These are phyloP conservation scores for Dentiscutata heterogama DNA, from an alignment of 371 early-diverging fungal species.

Conservation along the genomic window DNA sequence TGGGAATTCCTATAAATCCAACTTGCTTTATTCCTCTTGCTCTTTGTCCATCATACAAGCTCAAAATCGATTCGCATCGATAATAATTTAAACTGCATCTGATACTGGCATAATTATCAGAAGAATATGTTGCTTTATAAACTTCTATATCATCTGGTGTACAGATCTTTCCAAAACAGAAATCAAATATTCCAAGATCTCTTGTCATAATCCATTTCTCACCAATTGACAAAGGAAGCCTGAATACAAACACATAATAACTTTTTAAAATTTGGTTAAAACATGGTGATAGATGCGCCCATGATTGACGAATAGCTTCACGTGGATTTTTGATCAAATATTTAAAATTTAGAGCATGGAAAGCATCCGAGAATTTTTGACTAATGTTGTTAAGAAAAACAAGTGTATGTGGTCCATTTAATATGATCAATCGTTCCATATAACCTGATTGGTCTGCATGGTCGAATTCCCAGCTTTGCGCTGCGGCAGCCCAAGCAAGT, in stretches of 20 bases:
- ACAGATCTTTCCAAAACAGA: background rate
- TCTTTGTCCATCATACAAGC: conserved; percentile 4
- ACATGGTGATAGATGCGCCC: background rate
- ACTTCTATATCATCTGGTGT: conserved; percentile 17
- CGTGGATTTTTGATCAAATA: conserved; percentile 22
- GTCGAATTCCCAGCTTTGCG: conserved; percentile 45
- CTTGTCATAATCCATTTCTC: background rate
- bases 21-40: conserved; percentile 17
- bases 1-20: conserved; percentile 44
- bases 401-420: conserved; percentile 33
- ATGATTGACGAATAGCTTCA: background rate
- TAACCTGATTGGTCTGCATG: conserved; percentile 36
- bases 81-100: conserved; percentile 42
- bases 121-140: conserved; percentile 34
- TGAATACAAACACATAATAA: conserved; percentile 33
- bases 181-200: background rate
- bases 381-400: background rate
- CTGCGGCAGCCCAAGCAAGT: conserved; percentile 42
- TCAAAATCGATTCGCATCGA: background rate
- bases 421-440: conserved; percentile 36
- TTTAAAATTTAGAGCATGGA: background rate
- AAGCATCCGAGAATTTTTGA: background rate
- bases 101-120: conserved; percentile 8
- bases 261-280: background rate
- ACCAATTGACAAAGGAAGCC: conserved; percentile 26